Percentiles rank a stretch among this genome's conserved stretches.
These are phyloP conservation scores for Coniella lustricola DNA, from an alignment of 2,329 filamentous ascomycete genomes.

Conservation along the genomic window DNA sequence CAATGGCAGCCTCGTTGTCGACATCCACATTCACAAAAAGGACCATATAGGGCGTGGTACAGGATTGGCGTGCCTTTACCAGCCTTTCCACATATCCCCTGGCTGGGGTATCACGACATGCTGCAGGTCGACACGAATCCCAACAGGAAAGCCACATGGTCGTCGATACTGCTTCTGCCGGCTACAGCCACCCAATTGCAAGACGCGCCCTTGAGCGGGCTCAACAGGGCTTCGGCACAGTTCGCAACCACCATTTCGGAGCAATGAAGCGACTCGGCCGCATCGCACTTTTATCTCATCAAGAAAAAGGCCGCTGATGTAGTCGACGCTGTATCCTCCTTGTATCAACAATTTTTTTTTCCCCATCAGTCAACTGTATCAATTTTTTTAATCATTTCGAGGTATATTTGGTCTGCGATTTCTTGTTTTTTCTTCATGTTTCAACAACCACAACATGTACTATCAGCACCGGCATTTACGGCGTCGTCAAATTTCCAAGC, in stretches of 20 bases:
- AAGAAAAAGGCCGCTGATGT: background rate
- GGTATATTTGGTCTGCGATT: conserved; percentile 3
- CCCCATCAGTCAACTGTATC: conserved; percentile 10
- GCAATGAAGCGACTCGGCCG: conserved; percentile 6
- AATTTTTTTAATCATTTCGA: conserved; percentile 9
- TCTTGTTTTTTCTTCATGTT: conserved; percentile 2
- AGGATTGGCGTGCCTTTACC: background rate
- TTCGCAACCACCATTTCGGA: background rate
- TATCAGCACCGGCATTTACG: conserved; percentile 10
- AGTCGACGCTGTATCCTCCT: conserved; percentile 1
- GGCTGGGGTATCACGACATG: background rate
- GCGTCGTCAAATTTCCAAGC: conserved; percentile 10
- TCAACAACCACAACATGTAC: conserved; percentile 10
- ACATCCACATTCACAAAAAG: no score
- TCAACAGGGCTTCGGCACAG: conserved; percentile 15
- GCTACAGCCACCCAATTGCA: background rate
- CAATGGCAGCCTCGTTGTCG: no score
- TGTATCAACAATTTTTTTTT: conserved; percentile 13
- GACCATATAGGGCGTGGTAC: no score
- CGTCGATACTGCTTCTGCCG: no score
- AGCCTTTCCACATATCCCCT: background rate
- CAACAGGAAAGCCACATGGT: background rate
- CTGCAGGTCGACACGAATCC: background rate
- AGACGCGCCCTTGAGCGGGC: conserved; percentile 10
- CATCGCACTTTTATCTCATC: conserved; percentile 1